These are phyloP conservation scores for Phlegmacium glaucopus DNA, from an alignment of 768 basidiomycete species.

Conservation along the genomic window DNA sequence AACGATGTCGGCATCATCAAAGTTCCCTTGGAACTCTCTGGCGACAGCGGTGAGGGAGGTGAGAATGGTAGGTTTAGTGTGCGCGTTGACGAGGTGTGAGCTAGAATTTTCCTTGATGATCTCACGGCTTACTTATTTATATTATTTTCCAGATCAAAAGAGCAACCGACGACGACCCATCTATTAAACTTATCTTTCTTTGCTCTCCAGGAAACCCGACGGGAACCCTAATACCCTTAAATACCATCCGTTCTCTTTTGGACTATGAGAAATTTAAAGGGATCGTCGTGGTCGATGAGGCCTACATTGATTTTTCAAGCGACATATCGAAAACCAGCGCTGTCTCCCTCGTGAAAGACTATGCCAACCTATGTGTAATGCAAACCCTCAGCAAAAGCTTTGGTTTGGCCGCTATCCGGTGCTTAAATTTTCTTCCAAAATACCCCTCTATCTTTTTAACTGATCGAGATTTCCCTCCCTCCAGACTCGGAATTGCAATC, in stretches of 20 bases:
- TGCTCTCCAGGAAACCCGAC: constrained; percentile 98
- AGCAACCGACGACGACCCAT: constrained; percentile 62
- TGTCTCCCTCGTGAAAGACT: constrained; percentile 68
- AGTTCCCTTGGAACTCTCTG: constrained; percentile 63
- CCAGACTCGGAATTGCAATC: constrained; percentile 84
- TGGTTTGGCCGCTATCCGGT: constrained; percentile 94
- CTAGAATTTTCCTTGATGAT: constrained; percentile 3
- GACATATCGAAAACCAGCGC: constrained; percentile 49
- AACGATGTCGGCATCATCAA: constrained; percentile 87
- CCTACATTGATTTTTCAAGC: constrained; percentile 91
- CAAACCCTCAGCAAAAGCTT: constrained; percentile 97
- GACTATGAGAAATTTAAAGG: constrained; percentile 85
- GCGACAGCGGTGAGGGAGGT: constrained; percentile 67
- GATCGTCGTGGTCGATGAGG: constrained; percentile 93
- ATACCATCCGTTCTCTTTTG: constrained; percentile 63
- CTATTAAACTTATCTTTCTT: constrained; percentile 89
- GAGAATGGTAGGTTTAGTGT: constrained; percentile 71
- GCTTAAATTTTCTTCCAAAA: constrained; percentile 19
- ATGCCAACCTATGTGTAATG: constrained; percentile 88
- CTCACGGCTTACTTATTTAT: background rate
- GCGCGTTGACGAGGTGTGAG: constrained; percentile 65
- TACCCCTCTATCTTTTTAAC: background rate
- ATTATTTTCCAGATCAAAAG: constrained; percentile 57
- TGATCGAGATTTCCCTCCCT: background rate
- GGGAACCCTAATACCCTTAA: constrained; percentile 78